Base-by-base conservation (phyloP, 371 early-diverging fungal species). In the Mortierella sp. region DNA sequence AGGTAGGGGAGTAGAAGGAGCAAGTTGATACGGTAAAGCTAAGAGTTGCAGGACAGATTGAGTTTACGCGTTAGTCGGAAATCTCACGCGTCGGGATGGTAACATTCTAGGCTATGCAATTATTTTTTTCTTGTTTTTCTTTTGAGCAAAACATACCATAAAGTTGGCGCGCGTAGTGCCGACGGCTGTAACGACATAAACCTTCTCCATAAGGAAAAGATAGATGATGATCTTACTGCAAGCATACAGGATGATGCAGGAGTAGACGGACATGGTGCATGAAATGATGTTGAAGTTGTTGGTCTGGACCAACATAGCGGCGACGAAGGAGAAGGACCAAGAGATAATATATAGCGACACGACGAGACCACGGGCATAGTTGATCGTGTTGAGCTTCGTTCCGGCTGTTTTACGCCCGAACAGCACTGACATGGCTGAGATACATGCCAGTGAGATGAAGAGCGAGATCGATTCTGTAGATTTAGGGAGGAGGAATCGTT, bases 161-260 rank as follows among this genome's bases (percentile, higher is more conserved):
- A 68, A 72, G 52, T 78, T 72, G 60, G n/a, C 11, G 2, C 73
- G 81, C 5, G 76, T 73, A 54, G 59, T 55, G 3, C 70, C 74
- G 45, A 74, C 72, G 32, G 74, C 68, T 28, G 75, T 83, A 26
- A 81, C 83, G 49, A 77, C 74, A 62, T 75, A 77, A 26, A 87
- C 88, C 86, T 89, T 90, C 84, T 90, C 89, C 66, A 87, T 87
- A 39, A 87, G 86, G 69, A 89, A 89, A 22, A 89, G 81, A 71
- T 84, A 89, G 0, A 90, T 79, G 10, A 85, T 57, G n/a, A 84
- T 68, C 68, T 89, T 90, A 28, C 86, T 68, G 10, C 66, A 30
- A 6, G 87, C 87, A 62, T 87, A 88, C 1, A 89, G 62, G 26
- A 86, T 55, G 3, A 84, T 70, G 39, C 79, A 77, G 39, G 85